Conservation (phyloP, 225 moss, liverwort and hornwort species). For the Bryum argenteum region DNA sequence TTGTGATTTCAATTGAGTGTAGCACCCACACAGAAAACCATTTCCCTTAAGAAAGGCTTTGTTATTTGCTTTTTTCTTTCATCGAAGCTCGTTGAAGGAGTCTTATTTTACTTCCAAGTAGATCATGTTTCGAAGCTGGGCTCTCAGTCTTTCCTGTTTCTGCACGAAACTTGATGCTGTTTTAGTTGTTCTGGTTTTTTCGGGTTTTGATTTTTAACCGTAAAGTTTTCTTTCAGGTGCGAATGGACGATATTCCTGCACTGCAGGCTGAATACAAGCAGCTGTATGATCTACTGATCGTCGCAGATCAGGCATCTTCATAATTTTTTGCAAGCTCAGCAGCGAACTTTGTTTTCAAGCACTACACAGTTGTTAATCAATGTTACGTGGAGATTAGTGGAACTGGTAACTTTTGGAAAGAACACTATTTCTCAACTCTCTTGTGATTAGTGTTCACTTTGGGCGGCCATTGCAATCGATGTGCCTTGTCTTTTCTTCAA, state of each 20-base stretch:
- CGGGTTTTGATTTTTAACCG: too few species aligned
- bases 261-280: slow-evolving; percentile 60
- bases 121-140: slow-evolving; percentile 5
- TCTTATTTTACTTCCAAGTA: background rate
- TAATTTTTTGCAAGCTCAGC: background rate
- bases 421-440: too few species aligned
- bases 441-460: too few species aligned
- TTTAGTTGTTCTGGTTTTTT: slow-evolving; percentile 5
- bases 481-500: too few species aligned
- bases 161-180: background rate
- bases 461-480: too few species aligned
- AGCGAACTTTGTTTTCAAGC: slow-evolving; percentile 11
- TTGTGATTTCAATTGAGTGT: background rate
- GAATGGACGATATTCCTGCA: slow-evolving; percentile 58
- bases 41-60: too few species aligned
- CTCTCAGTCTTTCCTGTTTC: background rate
- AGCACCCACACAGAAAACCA: background rate
- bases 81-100: background rate
- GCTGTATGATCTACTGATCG: slow-evolving; percentile 35
- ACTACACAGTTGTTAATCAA: too few species aligned
- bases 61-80: background rate
- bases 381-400: too few species aligned
- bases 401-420: too few species aligned
- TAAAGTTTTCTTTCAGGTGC: slow-evolving; percentile 40
- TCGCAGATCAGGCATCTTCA: slow-evolving; percentile 31